Base-by-base conservation (phyloP, 2,329 filamentous ascomycete species). In the Sordariomycetes sp. region DNA sequence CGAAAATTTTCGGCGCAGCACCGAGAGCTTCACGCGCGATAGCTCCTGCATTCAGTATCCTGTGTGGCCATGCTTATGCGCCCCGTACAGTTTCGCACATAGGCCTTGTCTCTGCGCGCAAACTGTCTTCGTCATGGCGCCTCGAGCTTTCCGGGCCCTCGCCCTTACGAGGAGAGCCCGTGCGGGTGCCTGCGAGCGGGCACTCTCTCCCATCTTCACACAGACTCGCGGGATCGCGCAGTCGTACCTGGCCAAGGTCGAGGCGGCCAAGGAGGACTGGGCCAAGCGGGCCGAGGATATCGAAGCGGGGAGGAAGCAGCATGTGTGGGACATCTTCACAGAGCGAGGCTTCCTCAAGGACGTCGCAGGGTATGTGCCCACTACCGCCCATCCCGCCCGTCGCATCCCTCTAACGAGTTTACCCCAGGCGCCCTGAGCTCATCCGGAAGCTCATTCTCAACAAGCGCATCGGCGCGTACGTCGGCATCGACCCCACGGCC, bases 401-500 rank as follows among this genome's bases (percentile, higher is more conserved):
- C 35, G 13, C 25, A 25, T 15, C 20, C 34, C 17, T 10, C 53
- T 55, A 48, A 55, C 53, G 48, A 17, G n/a, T 3, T 32, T 48
- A 10, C 15, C 20, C 20, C 57, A 76, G 74, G 48, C 72, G 77
- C 58, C 69, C 78, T 50, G 64, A 74, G 1, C 73, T 74, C 52
- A 77, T 92, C 64, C 78, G 83, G 56, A 76, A 79, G 61, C 73
- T 88, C 24, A 79, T 94, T 72, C 79, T 76, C 5, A 68, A 73
- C 28, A 85, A 84, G 66, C 77, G 85, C 60, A 81, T 90, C 62
- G 86, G 85, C 60, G 84, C 80, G 59, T 95, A 95, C 65, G 86
- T 89, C 56, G 89, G 89, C 62, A 81, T 94, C 64, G 89, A 95
- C 66, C 88, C 89, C 5, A 94, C 89, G 0, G 88, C 87, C 15